Conservation (phyloP, 2,329 filamentous ascomycete genomes). For the Byssothecium circinans region DNA sequence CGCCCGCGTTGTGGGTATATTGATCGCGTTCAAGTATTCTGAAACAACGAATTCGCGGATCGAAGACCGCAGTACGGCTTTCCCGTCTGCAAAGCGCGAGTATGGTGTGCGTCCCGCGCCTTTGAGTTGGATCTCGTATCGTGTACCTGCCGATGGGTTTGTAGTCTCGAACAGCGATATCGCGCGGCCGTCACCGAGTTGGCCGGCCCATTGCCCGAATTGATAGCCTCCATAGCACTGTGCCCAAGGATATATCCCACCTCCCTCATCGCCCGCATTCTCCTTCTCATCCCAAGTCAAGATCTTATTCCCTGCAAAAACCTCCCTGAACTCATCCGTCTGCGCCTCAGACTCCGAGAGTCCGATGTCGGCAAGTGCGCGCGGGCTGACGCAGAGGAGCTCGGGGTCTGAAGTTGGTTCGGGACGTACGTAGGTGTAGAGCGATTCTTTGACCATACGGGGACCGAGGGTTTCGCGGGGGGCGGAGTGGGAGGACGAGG, state of each 20-base stretch:
- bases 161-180: constrained; percentile 92
- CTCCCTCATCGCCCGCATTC: constrained; percentile 21
- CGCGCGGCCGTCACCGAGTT: constrained; percentile 90
- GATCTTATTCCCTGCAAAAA: constrained; percentile 81
- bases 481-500: constrained; percentile 76
- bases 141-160: constrained; percentile 68
- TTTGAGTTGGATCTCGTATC: constrained; percentile 93
- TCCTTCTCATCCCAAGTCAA: constrained; percentile 72
- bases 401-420: constrained; percentile 72
- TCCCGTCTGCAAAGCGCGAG: constrained; percentile 93
- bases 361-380: constrained; percentile 79
- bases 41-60: constrained; percentile 94
- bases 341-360: constrained; percentile 68
- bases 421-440: constrained; percentile 90
- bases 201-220: constrained; percentile 85
- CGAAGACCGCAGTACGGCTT: constrained; percentile 87
- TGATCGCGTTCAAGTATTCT: constrained; percentile 81
- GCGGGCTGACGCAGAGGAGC: constrained; percentile 76
- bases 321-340: constrained; percentile 72
- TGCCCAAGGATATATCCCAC: constrained; percentile 89
- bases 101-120: constrained; percentile 93
- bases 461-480: constrained; percentile 76
- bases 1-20: constrained; percentile 84
- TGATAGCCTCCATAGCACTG: constrained; percentile 88
- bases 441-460: constrained; percentile 78